phyloP scores from a whole-genome alignment of 768 basidiomycete species.

The Boletus patriciae region DNA sequence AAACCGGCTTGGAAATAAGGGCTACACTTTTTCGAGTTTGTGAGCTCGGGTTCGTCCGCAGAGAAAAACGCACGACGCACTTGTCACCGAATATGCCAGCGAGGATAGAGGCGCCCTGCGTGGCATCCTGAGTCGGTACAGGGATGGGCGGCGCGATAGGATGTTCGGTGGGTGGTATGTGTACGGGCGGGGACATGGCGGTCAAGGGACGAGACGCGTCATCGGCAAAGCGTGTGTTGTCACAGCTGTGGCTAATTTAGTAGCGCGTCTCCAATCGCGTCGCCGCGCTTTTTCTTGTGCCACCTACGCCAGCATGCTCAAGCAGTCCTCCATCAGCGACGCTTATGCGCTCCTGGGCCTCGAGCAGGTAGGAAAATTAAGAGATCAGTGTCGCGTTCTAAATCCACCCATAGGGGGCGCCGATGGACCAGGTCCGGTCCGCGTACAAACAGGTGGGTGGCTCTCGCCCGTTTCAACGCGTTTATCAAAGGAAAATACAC shows the following conservation, averaged over 20 bases:
- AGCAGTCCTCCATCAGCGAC: constrained; percentile 36
- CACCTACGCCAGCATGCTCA: constrained; percentile 34
- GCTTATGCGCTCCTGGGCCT: constrained; percentile 51
- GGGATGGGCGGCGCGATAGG: neutral
- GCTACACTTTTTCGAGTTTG: constrained; percentile 53
- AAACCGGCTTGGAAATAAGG: constrained; percentile 98
- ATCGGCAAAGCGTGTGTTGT: neutral
- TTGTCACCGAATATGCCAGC: constrained; percentile 57
- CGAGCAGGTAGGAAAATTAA: constrained; percentile 42
- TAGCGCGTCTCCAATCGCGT: constrained; percentile 32
- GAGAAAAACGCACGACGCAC: constrained; percentile 44
- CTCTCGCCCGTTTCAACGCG: neutral
- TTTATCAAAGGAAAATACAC: neutral
- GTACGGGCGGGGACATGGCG: constrained; percentile 9
- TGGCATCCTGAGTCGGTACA: constrained; percentile 6
- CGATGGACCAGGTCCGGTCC: constrained; percentile 63
- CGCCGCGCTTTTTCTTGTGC: constrained; percentile 10
- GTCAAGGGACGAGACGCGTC: constrained; percentile 1
- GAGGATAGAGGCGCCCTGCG: constrained; percentile 34
- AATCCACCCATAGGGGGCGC: constrained; percentile 46
- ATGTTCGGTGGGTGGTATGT: neutral
- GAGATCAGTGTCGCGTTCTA: constrained; percentile 4
- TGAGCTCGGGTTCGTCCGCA: constrained; percentile 9
- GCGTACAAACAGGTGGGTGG: constrained; percentile 64
- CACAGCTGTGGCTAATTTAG: constrained; percentile 15